A percentile compares a stretch with the other conserved stretches of the same genome.
phyloP scores from a whole-genome alignment of 2,329 filamentous ascomycete genomes.

The Calonectria pseudoreteaudii region DNA sequence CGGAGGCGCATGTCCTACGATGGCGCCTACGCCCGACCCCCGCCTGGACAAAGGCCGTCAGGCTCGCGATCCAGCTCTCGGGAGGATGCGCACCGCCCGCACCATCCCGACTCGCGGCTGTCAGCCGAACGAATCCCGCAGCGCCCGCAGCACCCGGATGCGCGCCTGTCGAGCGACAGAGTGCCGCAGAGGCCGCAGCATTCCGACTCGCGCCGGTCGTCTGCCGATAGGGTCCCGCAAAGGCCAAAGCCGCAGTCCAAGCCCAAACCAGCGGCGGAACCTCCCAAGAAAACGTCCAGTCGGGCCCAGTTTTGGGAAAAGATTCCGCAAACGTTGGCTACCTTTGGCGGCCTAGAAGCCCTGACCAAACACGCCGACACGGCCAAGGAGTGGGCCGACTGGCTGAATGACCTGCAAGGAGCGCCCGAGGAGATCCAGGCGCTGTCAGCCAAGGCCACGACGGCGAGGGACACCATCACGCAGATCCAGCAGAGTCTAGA shows the following conservation, averaged over 20 bases:
- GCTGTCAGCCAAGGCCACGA: slow-evolving; percentile 41
- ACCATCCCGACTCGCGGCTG: not conserved
- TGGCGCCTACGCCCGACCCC: slow-evolving; percentile 19
- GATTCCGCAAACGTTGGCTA: slow-evolving; percentile 40
- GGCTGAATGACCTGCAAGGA: slow-evolving; percentile 46
- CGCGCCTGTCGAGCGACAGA: not conserved
- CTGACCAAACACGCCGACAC: slow-evolving; percentile 45
- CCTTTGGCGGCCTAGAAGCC: slow-evolving; percentile 43
- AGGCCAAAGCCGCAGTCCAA: not conserved
- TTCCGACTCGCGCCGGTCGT: not conserved
- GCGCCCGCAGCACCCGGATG: not conserved
- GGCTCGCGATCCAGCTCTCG: slow-evolving; percentile 28
- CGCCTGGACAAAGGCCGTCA: slow-evolving; percentile 18
- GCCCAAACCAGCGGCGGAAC: not conserved
- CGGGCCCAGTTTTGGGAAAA: slow-evolving; percentile 32
- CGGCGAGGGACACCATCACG: slow-evolving; percentile 46
- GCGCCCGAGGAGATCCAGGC: slow-evolving; percentile 47
- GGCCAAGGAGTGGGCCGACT: slow-evolving; percentile 50
- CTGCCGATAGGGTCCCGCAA: not conserved
- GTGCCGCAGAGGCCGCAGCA: not conserved
- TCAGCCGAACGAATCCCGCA: not conserved
- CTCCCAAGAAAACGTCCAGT: not conserved
- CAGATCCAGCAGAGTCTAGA: slow-evolving; percentile 46
- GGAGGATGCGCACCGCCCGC: slow-evolving; percentile 13
- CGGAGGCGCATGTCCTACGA: slow-evolving; percentile 34